phyloP scores from a whole-genome alignment of 2,329 filamentous ascomycete species.

The Magnaporthiopsis rhizophila region DNA sequence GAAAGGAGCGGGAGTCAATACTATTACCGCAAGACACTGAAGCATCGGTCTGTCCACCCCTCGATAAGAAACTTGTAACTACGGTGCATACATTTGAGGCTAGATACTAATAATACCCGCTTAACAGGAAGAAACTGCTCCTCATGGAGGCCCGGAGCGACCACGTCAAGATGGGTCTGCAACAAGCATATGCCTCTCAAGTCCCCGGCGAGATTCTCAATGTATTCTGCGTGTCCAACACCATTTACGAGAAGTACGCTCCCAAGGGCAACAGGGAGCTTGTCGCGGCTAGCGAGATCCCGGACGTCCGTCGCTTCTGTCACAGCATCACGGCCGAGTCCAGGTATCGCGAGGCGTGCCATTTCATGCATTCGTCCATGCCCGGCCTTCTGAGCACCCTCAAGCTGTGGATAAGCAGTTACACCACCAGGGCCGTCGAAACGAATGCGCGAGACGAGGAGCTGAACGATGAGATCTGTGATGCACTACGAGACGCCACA shows the following conservation, averaged over 20 bases:
- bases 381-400: slow-evolving; percentile 1
- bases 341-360: slow-evolving; percentile 21
- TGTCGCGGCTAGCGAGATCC: slow-evolving; percentile 22
- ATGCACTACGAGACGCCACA: background rate
- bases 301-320: slow-evolving; percentile 25
- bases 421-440: background rate
- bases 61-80: slow-evolving; percentile 5
- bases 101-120: no score
- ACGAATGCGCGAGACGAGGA: background rate
- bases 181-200: slow-evolving; percentile 18
- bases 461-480: background rate
- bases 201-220: slow-evolving; percentile 16
- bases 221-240: slow-evolving; percentile 29
- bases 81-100: no score
- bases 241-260: slow-evolving; percentile 23
- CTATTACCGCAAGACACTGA: no score
- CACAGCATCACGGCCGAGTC: slow-evolving; percentile 24
- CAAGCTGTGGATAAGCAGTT: slow-evolving; percentile 1
- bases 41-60: no score
- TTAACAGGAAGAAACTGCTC: slow-evolving; percentile 18
- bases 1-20: slow-evolving; percentile 11
- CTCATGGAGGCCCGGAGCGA: slow-evolving; percentile 22
- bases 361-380: slow-evolving; percentile 17
- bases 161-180: slow-evolving; percentile 21
- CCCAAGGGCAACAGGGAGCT: slow-evolving; percentile 20